Evolutionary conservation across 768 basidiomycete species (phyloP), one percentile per base, ranked within the genome.

Genomic region (Cystobasidium onofrii): DNA sequence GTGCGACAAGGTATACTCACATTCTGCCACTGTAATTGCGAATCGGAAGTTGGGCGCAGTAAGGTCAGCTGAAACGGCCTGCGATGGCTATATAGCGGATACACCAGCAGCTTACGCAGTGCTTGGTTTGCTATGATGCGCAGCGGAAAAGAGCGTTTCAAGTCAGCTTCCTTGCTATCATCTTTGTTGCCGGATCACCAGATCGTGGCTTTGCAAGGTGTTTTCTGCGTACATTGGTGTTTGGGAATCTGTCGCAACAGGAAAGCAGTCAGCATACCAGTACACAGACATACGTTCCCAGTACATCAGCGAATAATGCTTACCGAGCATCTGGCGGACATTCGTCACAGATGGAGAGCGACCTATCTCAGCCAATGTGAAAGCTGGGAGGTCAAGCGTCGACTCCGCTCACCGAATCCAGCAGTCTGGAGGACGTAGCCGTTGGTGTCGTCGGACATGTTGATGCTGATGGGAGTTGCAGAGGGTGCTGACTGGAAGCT

Each of bases 341-440:
- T 61, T 52, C 39, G 44, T 46, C 31, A 17, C 9, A 6, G 33
- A 20, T 10, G 25, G 2, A 15, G 18, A 29, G 6, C 12, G 23
- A 29, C 15, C 57, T 17, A 34, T 60, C 25, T 60, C 33, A 29
- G 57, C 33, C 25, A 60, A 60, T 60, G 57, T 60, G 57, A 29
- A 60, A 31, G 31, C 20, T 39, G 29, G 44, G 17, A 63, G 55
- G 43, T 20, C 17, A 1, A 6, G 64, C 39, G 7, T 52, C 20
- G 63, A 33, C 27, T n/a, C 18, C 41, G 36, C 69, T 31, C 41
- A 71, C 69, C 95, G 81, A 98, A 99, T 74, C 89, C 90, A 76
- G 91, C 95, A 73, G 96, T 99, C 82, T 95, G 90, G 76, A 99
- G 88, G 75, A 89, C 85, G 83, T 87, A 91, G 89, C 90, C 84